Base-by-base conservation (phyloP, 1,284 basidiomycete species). In the Wallemia ichthyophaga region DNA sequence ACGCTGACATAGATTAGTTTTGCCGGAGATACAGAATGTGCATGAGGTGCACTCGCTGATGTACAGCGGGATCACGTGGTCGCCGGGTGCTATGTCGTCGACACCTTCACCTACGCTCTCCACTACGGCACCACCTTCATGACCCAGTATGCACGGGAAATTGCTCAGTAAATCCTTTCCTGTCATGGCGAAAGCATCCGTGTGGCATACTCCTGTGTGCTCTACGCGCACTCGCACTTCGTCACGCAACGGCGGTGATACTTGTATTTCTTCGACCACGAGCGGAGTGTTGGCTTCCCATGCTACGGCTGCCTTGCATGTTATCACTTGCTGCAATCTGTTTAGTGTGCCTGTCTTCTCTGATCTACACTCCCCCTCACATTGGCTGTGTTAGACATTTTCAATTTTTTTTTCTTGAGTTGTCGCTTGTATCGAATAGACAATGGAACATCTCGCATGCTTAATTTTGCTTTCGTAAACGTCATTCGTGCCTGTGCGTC, bases 51-150 rank as follows among this genome's bases (percentile, higher is more conserved):
- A 69, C 58, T 69, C 67, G 9, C 11, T 21, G 9, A 23, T 21
- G 48, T 54, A 54, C n/a, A 54, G 48, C 3, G 70, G 65, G 37
- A 71, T 68, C 58, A 72, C 70, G 58, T 65, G 65, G 60, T 66
- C 63, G 28, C 64, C 65, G 25, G 67, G 65, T 63, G 71, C 70
- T 60, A 73, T 71, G 59, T 71, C 66, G 32, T 66, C 66, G 5
- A 73, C 71, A 26, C 70, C 71, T 59, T 71, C 68, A 15, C 71
- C 71, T 27, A 72, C 66, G 23, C 67, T 68, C 64, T 73, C 71
- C 59, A 73, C 71, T 33, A 72, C 63, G 19, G 71, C 71, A 33
- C 71, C 69, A 48, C 71, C 71, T 62, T 72, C 71, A 65, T 72
- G 71, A n/a, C 48, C 48, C 7, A n/a, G 66, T n/a, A 73, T 68